Base-by-base conservation (phyloP, 352 stramenopile species). In the Phytophthora niederhauseri region DNA sequence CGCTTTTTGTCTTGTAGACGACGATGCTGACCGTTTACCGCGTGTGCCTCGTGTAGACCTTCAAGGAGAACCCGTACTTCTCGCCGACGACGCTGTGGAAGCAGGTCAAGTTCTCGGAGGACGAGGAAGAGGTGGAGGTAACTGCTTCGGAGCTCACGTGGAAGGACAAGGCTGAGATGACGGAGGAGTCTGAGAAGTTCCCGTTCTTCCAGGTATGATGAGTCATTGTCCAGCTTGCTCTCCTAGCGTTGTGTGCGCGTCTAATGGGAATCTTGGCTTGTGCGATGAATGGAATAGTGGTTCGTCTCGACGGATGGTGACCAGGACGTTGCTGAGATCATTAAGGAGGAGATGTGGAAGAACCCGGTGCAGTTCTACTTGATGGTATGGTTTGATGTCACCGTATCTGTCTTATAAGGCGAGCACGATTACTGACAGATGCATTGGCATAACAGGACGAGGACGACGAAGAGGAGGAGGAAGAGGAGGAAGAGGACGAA, bases 331-430 rank as follows among this genome's bases (percentile, higher is more conserved):
- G 81, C 84, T 8, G 83, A 94, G 72, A 78, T 88, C 52, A 91
- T 94, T 57, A 92, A 93, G 78, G 84, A 94, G 60, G 86, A 94
- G 34, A 41, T 92, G 5, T 94, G 80, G 84, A 93, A 91, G 77
- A 82, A 79, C 62, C 83, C 86, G 14, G 77, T 93, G 43, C 70
- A 64, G 78, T 88, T 80, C 57, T 94, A 83, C 73, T 15, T 81
- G 28, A 69, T 68, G 60, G 78, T 79, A 70, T 19, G 51, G 26
- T 41, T 62, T 71, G 49, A 62, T 24, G 3, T 5, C 17, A 48
- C 22, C 50, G 14, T 6, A 46, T 26, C 51, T 31, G 8, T 43
- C 34, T 4, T 30, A 38, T 45, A 24, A 6, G n/a, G n/a, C 11
- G 22, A 22, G 31, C 15, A 22, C 61, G 11, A 17, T 34, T 31